A percentile compares a stretch with the other conserved stretches of the same genome.
These are phyloP conservation scores for Rhodosporidiobolus sp. DNA, from an alignment of 768 basidiomycete genomes.

Conservation along the genomic window DNA sequence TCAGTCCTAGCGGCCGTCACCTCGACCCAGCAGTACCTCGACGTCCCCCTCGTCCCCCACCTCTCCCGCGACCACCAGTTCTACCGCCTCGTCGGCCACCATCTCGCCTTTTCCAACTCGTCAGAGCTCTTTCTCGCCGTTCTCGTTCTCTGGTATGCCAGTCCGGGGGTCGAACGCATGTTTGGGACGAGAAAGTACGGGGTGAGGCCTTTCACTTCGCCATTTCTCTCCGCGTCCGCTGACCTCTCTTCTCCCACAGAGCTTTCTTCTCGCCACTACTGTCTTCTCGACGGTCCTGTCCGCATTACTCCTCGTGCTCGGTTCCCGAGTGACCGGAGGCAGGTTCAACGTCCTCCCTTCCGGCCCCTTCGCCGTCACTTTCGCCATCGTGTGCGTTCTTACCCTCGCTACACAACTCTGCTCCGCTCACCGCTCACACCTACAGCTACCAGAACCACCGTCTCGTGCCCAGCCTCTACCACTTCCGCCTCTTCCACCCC, in stretches of 20 bases:
- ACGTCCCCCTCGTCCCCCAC: constrained; percentile 33
- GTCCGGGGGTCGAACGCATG: constrained; percentile 70
- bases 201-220: neutral
- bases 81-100: constrained; percentile 74
- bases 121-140: constrained; percentile 77
- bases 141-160: constrained; percentile 68
- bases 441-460: constrained; percentile 26
- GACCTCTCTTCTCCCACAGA: neutral
- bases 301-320: constrained; percentile 1
- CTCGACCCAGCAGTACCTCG: constrained; percentile 22
- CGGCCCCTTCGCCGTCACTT: constrained; percentile 29
- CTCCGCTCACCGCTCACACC: neutral
- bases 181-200: constrained; percentile 87
- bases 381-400: constrained; percentile 21
- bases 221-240: neutral
- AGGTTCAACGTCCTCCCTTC: constrained; percentile 20
- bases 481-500: constrained; percentile 29
- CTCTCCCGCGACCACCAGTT: constrained; percentile 58
- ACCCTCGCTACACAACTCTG: neutral
- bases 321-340: neutral
- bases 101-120: constrained; percentile 74
- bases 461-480: constrained; percentile 23
- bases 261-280: constrained; percentile 19
- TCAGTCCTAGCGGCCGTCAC: constrained; percentile 24
- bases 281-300: constrained; percentile 1